These are phyloP conservation scores for Lentinula guzmanii DNA, from an alignment of 768 basidiomycete species.

Conservation along the genomic window DNA sequence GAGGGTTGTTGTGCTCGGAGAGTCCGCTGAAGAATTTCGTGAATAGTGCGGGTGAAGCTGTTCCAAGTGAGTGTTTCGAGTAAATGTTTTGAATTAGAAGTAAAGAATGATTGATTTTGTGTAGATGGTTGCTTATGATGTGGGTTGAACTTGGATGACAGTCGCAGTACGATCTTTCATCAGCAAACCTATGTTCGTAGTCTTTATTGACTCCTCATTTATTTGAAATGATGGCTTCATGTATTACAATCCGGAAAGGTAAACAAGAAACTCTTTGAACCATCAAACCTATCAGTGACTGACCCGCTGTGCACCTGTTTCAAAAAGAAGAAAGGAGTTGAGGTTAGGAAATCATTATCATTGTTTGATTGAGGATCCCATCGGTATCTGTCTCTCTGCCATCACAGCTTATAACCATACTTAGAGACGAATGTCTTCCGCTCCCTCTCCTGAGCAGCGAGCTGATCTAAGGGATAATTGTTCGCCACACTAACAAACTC, in stretches of 20 bases:
- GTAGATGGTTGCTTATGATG: conserved; percentile 13
- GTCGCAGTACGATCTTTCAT: too few relatives aligned
- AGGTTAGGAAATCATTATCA: too few relatives aligned
- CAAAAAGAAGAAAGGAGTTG: too few relatives aligned
- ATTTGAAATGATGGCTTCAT: too few relatives aligned
- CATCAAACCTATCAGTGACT: too few relatives aligned
- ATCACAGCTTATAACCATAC: neutral
- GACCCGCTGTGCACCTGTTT: too few relatives aligned
- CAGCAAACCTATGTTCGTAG: too few relatives aligned
- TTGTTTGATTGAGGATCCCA: too few relatives aligned
- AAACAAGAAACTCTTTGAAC: too few relatives aligned
- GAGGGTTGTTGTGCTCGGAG: conserved; percentile 33
- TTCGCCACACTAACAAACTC: neutral
- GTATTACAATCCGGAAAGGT: too few relatives aligned
- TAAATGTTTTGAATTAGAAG: neutral
- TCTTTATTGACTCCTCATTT: too few relatives aligned
- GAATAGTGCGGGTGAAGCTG: conserved; percentile 29
- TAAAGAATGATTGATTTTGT: neutral
- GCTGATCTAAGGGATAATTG: neutral
- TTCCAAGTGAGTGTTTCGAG: conserved; percentile 23
- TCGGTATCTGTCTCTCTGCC: too few relatives aligned
- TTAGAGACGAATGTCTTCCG: neutral
- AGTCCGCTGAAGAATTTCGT: conserved; percentile 27
- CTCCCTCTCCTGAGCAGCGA: neutral
- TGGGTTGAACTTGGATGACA: neutral